phyloP scores from a whole-genome alignment of 2,329 filamentous ascomycete species.

The Aaosphaeria pasadenensis region DNA sequence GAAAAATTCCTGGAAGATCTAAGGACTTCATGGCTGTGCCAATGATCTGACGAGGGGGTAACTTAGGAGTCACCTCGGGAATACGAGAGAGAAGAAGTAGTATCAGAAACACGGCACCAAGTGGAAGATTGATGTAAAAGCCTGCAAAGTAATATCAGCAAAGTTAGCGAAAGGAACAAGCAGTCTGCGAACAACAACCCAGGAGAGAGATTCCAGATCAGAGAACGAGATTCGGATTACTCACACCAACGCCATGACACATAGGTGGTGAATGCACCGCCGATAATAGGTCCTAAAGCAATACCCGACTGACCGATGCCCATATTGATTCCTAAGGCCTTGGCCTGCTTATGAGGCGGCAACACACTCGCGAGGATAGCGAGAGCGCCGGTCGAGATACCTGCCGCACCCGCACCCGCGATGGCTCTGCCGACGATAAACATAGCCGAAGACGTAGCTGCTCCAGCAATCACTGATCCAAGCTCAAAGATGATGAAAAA shows the following conservation, averaged over 20 bases:
- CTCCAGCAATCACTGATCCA: constrained; percentile 37
- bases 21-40: no score
- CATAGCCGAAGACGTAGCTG: constrained; percentile 32
- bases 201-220: not conserved
- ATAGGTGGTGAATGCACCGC: constrained; percentile 35
- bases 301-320: not conserved
- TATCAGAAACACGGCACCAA: no score
- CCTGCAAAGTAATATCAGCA: no score
- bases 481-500: constrained; percentile 36
- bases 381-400: constrained; percentile 41
- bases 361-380: constrained; percentile 25
- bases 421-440: constrained; percentile 44
- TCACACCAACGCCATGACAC: constrained; percentile 30
- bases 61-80: no score
- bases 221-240: constrained; percentile 1
- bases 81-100: no score
- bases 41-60: no score
- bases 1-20: no score
- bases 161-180: no score
- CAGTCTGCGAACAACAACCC: no score
- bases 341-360: not conserved
- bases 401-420: constrained; percentile 42
- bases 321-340: no score
- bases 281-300: constrained; percentile 24
- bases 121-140: no score